A percentile compares a stretch with the other conserved stretches of the same genome.
Evolutionary conservation across 2,329 filamentous ascomycete genomes (phyloP).

Genomic region (Hypoxylon sp.): DNA sequence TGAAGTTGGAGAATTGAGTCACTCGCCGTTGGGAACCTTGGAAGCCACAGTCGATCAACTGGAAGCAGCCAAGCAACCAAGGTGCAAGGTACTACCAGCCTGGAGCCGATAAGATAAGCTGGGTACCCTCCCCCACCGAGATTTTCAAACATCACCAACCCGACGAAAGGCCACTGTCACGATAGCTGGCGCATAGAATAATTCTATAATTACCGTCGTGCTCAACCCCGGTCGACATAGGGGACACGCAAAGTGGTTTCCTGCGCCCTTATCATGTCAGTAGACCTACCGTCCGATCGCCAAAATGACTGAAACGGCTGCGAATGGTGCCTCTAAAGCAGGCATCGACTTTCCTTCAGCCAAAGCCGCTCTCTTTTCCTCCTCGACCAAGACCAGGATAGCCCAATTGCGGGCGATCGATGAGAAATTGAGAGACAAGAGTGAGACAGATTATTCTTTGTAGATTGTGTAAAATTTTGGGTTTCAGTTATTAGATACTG

Average conservation of each 20-base stretch:
- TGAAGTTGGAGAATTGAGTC: constrained; percentile 14
- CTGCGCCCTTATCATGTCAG: constrained; percentile 54
- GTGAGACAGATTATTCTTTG: constrained; percentile 26
- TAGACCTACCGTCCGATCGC: constrained; percentile 54
- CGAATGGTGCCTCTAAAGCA: constrained; percentile 58
- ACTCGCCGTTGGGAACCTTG: constrained; percentile 13
- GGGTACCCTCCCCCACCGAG: constrained; percentile 32
- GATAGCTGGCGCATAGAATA: constrained; percentile 6
- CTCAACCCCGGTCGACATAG: constrained; percentile 2
- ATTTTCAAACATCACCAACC: constrained; percentile 37
- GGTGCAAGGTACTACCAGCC: background rate
- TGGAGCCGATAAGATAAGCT: constrained; percentile 43
- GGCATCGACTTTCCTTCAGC: constrained; percentile 66
- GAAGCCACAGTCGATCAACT: constrained; percentile 4
- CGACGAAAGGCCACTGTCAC: constrained; percentile 18
- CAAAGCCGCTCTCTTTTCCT: constrained; percentile 70
- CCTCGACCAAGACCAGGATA: constrained; percentile 72
- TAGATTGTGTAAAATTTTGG: constrained; percentile 6
- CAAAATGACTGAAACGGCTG: constrained; percentile 67
- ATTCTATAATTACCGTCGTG: constrained; percentile 4
- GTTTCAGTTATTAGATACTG: constrained; percentile 18
- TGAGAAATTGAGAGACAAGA: constrained; percentile 64
- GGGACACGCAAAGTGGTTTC: constrained; percentile 1
- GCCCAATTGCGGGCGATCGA: constrained; percentile 69
- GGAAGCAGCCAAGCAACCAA: background rate